phyloP scores from a whole-genome alignment of 2,329 filamentous ascomycete genomes.

The Epichloe bromicola region DNA sequence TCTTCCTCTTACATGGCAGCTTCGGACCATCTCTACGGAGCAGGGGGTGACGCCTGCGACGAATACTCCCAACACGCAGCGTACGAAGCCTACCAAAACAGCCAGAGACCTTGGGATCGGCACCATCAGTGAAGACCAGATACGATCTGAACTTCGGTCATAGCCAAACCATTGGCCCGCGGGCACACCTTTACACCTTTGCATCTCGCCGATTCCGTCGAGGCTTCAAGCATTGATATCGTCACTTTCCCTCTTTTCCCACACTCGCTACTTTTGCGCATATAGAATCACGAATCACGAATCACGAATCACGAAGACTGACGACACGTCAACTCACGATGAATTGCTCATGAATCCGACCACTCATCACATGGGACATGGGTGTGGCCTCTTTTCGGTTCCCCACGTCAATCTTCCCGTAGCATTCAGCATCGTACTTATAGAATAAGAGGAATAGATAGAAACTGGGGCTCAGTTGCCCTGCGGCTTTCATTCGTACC shows the following conservation, averaged over 20 bases:
- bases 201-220: background rate
- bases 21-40: background rate
- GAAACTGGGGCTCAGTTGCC: too few species aligned
- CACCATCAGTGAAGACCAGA: background rate
- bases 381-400: too few species aligned
- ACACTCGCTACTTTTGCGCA: too few species aligned
- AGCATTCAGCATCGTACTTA: too few species aligned
- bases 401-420: too few species aligned
- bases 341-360: too few species aligned
- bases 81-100: conserved; percentile 2
- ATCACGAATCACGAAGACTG: too few species aligned
- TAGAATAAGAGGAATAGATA: too few species aligned
- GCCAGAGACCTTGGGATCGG: background rate
- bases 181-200: background rate
- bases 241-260: background rate
- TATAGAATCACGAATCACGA: too few species aligned
- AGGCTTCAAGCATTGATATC: background rate
- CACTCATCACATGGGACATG: too few species aligned
- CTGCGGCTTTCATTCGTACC: too few species aligned
- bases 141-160: background rate
- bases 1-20: background rate
- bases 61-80: background rate
- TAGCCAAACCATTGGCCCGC: background rate
- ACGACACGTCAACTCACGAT: too few species aligned
- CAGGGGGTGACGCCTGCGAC: background rate